Percentiles rank a stretch among this genome's conserved stretches.
Conservation (phyloP, 805 yeast species). For the Isabelozyma rhagii region DNA sequence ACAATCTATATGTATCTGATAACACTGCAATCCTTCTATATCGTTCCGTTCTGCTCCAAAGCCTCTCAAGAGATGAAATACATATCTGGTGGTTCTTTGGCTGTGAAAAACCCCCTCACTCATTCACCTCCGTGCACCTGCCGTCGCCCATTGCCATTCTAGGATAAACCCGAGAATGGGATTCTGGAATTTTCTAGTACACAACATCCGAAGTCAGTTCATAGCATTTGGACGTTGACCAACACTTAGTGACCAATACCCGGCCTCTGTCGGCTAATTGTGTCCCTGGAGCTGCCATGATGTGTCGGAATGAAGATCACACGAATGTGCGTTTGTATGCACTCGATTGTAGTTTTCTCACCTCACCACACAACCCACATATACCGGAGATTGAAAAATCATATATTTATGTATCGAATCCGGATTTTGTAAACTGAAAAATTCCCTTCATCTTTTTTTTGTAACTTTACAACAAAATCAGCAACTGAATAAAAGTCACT, state of each 20-base stretch:
- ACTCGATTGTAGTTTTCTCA: background rate
- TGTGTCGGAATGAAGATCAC: background rate
- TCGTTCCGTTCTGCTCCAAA: no score
- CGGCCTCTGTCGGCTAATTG: no score
- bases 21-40: no score
- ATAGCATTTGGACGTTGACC: no score
- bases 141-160: background rate
- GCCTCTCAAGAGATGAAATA: no score
- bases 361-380: background rate
- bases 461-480: background rate
- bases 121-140: background rate
- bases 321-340: background rate
- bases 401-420: background rate
- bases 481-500: slow-evolving; percentile 2
- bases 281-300: background rate
- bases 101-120: no score
- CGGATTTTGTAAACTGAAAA: background rate
- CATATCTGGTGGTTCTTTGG: no score
- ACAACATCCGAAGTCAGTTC: no score
- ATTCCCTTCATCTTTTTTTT: background rate
- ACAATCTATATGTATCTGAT: no score
- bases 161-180: background rate
- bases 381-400: background rate
- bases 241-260: no score
- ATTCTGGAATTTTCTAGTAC: background rate